phyloP scores from a whole-genome alignment of 306 rosid species.

The Trichosanthes truncata region DNA sequence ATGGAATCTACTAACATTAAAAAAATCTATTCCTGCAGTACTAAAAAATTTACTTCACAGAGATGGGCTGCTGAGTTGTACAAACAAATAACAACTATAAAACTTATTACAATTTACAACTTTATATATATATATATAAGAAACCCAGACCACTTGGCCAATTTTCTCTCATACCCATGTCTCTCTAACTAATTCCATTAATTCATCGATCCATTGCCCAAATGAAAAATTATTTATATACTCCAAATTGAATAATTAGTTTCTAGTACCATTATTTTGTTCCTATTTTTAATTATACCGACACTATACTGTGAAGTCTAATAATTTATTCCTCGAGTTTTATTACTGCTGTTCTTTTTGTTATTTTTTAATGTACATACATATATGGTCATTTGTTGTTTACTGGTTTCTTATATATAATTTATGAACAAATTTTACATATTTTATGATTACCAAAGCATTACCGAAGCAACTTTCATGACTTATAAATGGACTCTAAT shows the following conservation, averaged over 20 bases:
- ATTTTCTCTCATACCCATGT: not conserved
- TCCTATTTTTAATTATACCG: not conserved
- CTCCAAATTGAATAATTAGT: not conserved
- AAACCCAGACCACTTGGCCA: not conserved
- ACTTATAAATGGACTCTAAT: too few relatives aligned
- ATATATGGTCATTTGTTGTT: not conserved
- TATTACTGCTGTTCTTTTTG: not conserved
- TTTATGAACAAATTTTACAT: not conserved
- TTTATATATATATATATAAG: not conserved
- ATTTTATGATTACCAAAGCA: not conserved
- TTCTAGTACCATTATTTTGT: not conserved
- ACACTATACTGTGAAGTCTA: not conserved
- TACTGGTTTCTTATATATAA: not conserved
- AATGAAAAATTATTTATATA: not conserved
- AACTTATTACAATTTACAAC: too few relatives aligned
- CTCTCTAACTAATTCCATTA: constrained; percentile 3
- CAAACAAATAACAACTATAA: not conserved
- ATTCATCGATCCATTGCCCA: not conserved
- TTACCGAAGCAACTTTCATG: not conserved
- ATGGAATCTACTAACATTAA: too few relatives aligned
- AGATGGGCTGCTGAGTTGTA: constrained; percentile 2
- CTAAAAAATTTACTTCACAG: too few relatives aligned
- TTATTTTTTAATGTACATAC: not conserved
- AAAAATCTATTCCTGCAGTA: too few relatives aligned
- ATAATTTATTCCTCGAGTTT: not conserved